Evolutionary conservation across 2,329 filamentous ascomycete genomes (phyloP).

Genomic region (Grosmannia serpens): DNA sequence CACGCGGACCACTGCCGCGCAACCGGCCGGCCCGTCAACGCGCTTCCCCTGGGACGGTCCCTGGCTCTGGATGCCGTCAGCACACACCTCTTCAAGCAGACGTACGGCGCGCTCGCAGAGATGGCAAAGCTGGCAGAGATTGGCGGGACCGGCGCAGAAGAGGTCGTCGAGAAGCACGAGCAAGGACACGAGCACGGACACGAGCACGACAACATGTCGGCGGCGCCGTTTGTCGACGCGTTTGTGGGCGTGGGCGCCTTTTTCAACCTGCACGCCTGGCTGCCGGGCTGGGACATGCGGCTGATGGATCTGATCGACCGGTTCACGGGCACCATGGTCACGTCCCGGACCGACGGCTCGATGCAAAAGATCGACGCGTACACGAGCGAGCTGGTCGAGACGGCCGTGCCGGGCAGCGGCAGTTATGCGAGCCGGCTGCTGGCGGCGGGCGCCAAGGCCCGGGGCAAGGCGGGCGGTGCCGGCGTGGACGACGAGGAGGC

Average conservation of each 20-base stretch:
- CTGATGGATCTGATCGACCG: constrained; percentile 6
- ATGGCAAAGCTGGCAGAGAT: not conserved
- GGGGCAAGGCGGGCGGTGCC: not conserved
- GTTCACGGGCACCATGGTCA: constrained; percentile 2
- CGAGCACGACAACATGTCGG: constrained; percentile 3
- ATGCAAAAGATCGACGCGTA: constrained; percentile 6
- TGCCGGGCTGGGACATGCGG: constrained; percentile 2
- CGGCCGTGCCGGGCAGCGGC: not conserved
- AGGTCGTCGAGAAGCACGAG: not conserved
- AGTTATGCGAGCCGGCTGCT: constrained; percentile 7
- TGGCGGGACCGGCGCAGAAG: not conserved
- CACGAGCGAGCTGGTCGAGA: constrained; percentile 1
- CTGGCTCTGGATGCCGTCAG: constrained; percentile 9
- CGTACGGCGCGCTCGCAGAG: constrained; percentile 4
- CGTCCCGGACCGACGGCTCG: not conserved
- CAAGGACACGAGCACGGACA: not conserved
- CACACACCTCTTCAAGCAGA: constrained; percentile 6
- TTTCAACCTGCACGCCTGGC: constrained; percentile 6
- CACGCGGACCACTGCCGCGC: constrained; percentile 1
- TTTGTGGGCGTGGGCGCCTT: constrained; percentile 10
- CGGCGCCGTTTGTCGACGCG: constrained; percentile 9
- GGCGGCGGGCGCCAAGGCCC: not conserved
- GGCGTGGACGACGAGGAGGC: not conserved
- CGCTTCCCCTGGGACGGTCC: constrained; percentile 1
- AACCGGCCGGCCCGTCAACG: not conserved